Percentiles rank a stretch among this genome's conserved stretches.
Conservation (phyloP, 2,329 filamentous ascomycete species). For the Verticillium nonalfalfae region DNA sequence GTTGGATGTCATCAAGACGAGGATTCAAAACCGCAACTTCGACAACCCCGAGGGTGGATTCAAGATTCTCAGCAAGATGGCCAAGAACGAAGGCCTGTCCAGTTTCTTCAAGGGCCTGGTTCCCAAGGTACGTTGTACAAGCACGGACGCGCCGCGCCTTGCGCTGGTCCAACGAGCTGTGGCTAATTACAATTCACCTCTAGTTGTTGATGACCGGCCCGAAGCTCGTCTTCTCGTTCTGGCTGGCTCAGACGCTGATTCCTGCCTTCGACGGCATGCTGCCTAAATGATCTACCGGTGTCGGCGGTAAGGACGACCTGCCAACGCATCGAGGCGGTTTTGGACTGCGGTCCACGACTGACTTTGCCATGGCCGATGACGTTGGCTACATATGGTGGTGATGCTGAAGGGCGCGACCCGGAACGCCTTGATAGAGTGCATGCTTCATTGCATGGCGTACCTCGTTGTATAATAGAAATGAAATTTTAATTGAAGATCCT, state of each 20-base stretch:
- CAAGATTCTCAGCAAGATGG: constrained; percentile 88
- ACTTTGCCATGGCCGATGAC: too few species aligned
- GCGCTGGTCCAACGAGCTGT: too few species aligned
- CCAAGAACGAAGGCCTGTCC: constrained; percentile 75
- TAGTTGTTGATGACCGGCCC: constrained; percentile 96
- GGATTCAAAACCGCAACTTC: constrained; percentile 98
- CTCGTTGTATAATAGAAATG: too few species aligned
- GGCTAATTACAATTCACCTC: not conserved
- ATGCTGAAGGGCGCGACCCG: too few species aligned
- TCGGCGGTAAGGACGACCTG: not conserved
- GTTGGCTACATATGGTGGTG: too few species aligned
- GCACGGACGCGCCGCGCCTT: too few species aligned
- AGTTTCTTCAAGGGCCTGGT: constrained; percentile 98
- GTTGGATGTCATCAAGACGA: constrained; percentile 95
- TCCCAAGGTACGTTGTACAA: constrained; percentile 61
- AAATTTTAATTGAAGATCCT: too few species aligned
- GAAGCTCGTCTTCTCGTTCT: constrained; percentile 99
- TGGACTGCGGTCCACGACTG: too few species aligned
- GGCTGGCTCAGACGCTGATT: constrained; percentile 97
- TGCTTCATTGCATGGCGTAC: too few species aligned
- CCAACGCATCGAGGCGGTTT: too few species aligned
- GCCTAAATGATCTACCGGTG: constrained; percentile 18
- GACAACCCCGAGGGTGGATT: constrained; percentile 95
- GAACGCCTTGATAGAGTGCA: too few species aligned
- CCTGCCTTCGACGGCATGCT: constrained; percentile 68